Evolutionary conservation across 176 grass and related monocot genomes (phyloP).

Genomic region (Carex littledalei): DNA sequence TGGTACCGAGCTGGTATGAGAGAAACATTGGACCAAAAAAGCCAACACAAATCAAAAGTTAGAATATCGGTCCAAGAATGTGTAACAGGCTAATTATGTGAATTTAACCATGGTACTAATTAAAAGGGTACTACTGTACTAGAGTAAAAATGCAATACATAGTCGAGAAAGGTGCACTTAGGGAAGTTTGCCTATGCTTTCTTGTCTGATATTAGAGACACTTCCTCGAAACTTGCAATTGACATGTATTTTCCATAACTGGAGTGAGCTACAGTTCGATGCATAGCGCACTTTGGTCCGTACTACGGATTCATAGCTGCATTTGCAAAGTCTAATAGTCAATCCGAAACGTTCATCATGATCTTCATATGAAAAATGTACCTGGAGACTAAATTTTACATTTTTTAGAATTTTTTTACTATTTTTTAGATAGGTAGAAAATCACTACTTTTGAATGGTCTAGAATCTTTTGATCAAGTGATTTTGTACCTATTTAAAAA

Average conservation of each 20-base stretch:
- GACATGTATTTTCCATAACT: not conserved
- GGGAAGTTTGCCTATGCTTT: not conserved
- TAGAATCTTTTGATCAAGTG: too few species aligned
- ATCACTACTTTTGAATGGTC: too few species aligned
- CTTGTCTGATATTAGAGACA: not conserved
- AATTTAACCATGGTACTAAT: not conserved
- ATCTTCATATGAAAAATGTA: too few species aligned
- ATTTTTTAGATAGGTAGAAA: too few species aligned
- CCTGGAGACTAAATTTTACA: too few species aligned
- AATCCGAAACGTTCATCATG: too few species aligned
- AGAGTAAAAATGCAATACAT: not conserved
- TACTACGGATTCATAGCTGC: too few species aligned
- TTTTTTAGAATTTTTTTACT: too few species aligned
- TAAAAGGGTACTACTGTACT: not conserved
- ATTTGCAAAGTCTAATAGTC: too few species aligned
- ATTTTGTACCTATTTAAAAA: too few species aligned
- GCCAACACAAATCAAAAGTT: not conserved
- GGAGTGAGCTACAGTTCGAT: too few species aligned
- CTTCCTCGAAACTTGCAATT: not conserved
- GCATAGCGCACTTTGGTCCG: too few species aligned
- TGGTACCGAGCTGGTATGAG: not conserved
- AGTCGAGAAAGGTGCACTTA: not conserved
- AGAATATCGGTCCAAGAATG: not conserved
- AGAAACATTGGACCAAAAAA: not conserved
- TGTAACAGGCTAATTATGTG: not conserved